Evolutionary conservation across 1,139 yeast genomes (phyloP), one percentile per base, ranked within the genome.

Genomic region (Diutina catenulata): DNA sequence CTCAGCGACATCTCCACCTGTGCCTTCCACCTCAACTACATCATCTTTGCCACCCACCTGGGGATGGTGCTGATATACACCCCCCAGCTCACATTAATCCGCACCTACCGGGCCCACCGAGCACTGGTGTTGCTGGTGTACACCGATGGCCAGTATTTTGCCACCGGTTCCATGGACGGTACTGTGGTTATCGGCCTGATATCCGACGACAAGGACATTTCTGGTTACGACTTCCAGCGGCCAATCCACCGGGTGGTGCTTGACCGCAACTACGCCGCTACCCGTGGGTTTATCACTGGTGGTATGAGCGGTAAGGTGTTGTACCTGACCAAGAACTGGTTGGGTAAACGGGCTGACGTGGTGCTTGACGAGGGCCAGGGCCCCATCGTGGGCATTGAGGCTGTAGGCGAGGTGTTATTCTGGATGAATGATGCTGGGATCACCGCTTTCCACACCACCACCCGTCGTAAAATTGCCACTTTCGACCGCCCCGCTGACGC

Each of bases 161-260:
- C 88, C 0, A 79, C 94, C 0, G 95, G 88, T 0, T 86, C 96
- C 0, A 80, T 88, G 66, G 97, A 91, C 52, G 97, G 98, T 0
- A 82, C 95, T 0, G 81, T 88, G 0, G 87, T 84, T 0, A 73
- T 88, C 9, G 93, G 95, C 0, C 72, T 88, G 0, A 62, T 82
- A 0, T 44, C 47, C 2, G 86, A 80, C 43, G 74, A 71, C 15
- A 62, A 67, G 22, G 93, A 80, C 47, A 73, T 81, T 3, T 65
- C 73, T 0, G 87, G 87, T 2, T 81, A 74, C 46, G 94, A 87
- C 54, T 84, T 87, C 55, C 80, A 82, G 49, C 62, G 97, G 25
- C 97, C 98, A 0, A 74, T 93, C 0, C 94, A 87, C 53, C 76
- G 94, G 0, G 93, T 91, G 3, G 81, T 88, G 0, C 56, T 93